These are phyloP conservation scores for Mycena crocata DNA, from an alignment of 768 basidiomycete species.

Conservation along the genomic window DNA sequence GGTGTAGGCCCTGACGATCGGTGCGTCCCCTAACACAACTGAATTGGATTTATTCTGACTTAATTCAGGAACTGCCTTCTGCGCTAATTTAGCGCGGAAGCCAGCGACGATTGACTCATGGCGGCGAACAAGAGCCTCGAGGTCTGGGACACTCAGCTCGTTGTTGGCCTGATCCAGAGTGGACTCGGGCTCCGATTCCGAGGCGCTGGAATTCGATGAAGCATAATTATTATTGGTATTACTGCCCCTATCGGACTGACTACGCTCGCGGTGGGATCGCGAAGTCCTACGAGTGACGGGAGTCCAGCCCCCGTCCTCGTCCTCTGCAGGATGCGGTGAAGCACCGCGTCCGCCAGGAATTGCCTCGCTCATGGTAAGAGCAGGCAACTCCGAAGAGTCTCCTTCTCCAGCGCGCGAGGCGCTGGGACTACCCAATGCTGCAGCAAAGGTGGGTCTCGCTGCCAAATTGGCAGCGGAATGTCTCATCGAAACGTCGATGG, in stretches of 20 bases:
- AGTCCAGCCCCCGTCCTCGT: background rate
- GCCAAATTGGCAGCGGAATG: background rate
- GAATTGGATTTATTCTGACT: background rate
- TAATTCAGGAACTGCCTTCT: background rate
- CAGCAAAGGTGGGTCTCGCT: background rate
- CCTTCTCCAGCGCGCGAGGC: background rate
- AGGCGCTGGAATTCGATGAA: background rate
- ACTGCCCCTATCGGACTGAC: background rate
- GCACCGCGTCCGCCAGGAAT: background rate
- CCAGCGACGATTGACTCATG: background rate
- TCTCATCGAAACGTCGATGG: constrained; percentile 6
- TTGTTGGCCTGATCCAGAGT: background rate
- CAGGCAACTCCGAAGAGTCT: background rate
- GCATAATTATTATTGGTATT: background rate
- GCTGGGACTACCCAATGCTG: background rate
- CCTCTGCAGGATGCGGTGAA: background rate
- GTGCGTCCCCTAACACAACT: background rate
- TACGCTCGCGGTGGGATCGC: background rate
- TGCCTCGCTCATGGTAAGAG: constrained; percentile 1
- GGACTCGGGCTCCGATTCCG: background rate
- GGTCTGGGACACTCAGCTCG: background rate
- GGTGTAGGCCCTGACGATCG: background rate
- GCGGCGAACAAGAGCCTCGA: background rate
- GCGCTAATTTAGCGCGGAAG: background rate
- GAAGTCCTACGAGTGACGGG: constrained; percentile 5